A percentile compares a stretch with the other conserved stretches of the same genome.
phyloP scores from a whole-genome alignment of 73 alveolate genomes.

The Paramecium sexaurelia region DNA sequence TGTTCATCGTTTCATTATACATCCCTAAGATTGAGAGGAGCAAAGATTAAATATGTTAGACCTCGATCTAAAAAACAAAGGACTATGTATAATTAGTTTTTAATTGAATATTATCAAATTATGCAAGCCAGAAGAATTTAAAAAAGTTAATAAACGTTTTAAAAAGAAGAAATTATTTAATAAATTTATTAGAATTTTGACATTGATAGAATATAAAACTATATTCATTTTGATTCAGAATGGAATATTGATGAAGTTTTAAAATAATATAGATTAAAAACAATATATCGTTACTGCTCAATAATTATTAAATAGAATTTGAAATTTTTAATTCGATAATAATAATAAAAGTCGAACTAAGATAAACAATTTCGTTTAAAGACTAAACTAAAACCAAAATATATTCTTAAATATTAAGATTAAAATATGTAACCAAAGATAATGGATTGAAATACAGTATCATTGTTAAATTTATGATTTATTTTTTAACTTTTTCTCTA shows the following conservation, averaged over 20 bases:
- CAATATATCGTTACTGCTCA: background rate
- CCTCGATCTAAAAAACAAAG: background rate
- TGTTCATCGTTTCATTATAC: background rate
- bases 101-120: background rate
- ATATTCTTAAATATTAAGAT: background rate
- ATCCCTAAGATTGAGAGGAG: background rate
- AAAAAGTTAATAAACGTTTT: background rate
- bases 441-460: conserved; percentile 9
- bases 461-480: conserved; percentile 8
- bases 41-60: background rate
- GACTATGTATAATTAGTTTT: background rate
- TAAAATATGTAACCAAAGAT: background rate
- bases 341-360: background rate
- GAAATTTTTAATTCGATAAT: background rate
- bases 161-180: background rate
- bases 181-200: background rate
- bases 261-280: background rate
- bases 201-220: background rate
- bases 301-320: background rate
- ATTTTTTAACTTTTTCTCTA: conserved; percentile 36
- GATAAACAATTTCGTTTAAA: background rate
- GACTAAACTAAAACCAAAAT: background rate
- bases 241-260: background rate
- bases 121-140: background rate
- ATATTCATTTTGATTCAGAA: background rate